Evolutionary conservation across 768 basidiomycete genomes (phyloP), one percentile per base, ranked within the genome.

Genomic region (Agrocybe chaxingu): DNA sequence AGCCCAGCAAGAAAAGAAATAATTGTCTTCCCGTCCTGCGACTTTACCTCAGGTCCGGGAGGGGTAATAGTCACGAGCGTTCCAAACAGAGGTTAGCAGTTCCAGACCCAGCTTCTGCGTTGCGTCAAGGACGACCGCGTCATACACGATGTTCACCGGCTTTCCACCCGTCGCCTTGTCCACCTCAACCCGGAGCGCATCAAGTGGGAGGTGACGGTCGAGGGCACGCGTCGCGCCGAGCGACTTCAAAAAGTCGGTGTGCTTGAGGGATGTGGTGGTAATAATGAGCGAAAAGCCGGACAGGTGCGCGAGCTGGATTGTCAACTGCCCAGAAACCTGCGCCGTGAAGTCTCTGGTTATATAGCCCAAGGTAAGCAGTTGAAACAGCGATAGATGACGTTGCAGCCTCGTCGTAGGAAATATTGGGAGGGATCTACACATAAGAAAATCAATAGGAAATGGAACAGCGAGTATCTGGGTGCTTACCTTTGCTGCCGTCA

Each of bases 311-410:
- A 74, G 65, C 55, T 77, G 74, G 13, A 67, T 51, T 4, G 24
- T 4, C 4, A 65, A 72, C 66, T 78, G 75, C 35, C 78, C 78
- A 4, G 53, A 80, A 66, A 44, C 69, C 72, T 2, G 70, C 63
- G 34, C 76, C 77, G 53, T 71, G 63, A 0, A 68, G 64, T 7
- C 31, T 61, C 45, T 52, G 61, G 31, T 61, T 68, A 61, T 77
- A 82, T 16, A 82, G 52, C 3, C 76, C 80, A 9, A 74, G 63
- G 19, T 72, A 74, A 18, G 78, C 75, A 12, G 77, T 74, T 3
- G 70, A 67, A 13, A 80, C 54, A 3, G 67, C 78, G 1, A 76
- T 58, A 8, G 80, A 76, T n/a, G 81, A 57, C 2, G 79, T 72
- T 0, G 75, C 54, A 3, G 74, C 79, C 46, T 77, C 63, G 11